Percentiles rank a stretch among this genome's conserved stretches.
These are phyloP conservation scores for Arabidopsis suecica DNA, from an alignment of 345 rosid genomes.

Conservation along the genomic window DNA sequence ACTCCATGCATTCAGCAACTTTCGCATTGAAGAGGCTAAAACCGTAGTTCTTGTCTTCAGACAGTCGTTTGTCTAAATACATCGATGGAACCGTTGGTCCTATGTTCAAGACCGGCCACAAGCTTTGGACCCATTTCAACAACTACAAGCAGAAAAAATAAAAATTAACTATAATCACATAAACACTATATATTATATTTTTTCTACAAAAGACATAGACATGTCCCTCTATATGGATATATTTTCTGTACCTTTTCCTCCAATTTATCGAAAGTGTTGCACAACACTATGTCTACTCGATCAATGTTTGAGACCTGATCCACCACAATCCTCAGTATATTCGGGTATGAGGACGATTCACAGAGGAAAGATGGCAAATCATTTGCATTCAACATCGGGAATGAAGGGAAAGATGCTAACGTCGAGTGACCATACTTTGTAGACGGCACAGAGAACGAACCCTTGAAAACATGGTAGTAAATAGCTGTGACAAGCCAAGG, in stretches of 20 bases:
- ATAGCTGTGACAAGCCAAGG: constrained; percentile 50
- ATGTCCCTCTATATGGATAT: background rate
- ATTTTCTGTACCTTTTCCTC: constrained; percentile 50
- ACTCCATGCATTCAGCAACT: no score
- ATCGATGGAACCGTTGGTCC: constrained; percentile 63
- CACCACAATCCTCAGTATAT: constrained; percentile 8
- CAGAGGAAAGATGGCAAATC: constrained; percentile 54
- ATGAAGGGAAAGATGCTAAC: constrained; percentile 45
- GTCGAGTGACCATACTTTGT: constrained; percentile 36
- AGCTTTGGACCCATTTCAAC: constrained; percentile 48
- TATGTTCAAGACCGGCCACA: constrained; percentile 48
- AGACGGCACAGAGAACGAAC: constrained; percentile 35
- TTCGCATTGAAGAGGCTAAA: no score
- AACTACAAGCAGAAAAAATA: constrained; percentile 31
- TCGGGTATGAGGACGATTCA: constrained; percentile 33
- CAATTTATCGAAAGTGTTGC: constrained; percentile 51
- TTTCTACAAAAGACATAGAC: background rate
- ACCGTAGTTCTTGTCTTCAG: constrained; percentile 43
- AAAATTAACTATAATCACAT: background rate
- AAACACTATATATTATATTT: no score
- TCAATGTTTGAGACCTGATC: constrained; percentile 48
- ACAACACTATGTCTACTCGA: constrained; percentile 43
- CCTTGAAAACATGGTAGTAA: constrained; percentile 47
- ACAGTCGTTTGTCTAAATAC: constrained; percentile 51
- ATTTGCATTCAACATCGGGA: constrained; percentile 39